phyloP scores from a whole-genome alignment of 768 basidiomycete species.

The Strobilomyces echinocephalus region DNA sequence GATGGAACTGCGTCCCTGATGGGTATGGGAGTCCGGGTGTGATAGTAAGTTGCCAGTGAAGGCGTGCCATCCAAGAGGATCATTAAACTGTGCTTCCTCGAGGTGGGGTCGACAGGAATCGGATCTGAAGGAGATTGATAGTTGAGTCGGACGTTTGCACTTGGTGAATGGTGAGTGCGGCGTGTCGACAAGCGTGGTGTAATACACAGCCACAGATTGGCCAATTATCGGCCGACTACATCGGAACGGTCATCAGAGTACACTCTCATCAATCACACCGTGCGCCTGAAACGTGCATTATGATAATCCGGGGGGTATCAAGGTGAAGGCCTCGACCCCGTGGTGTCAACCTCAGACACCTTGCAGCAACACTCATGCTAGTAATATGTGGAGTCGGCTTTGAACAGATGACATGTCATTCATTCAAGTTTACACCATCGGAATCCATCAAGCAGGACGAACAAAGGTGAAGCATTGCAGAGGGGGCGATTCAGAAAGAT shows the following conservation, averaged over 20 bases:
- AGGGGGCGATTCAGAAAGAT: slow-evolving; percentile 45
- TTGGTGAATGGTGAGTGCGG: no score
- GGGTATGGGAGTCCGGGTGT: no score
- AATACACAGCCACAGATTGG: no score
- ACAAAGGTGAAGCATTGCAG: background rate
- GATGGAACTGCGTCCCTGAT: background rate
- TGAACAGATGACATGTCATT: background rate
- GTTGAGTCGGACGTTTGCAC: no score
- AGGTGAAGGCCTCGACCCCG: background rate
- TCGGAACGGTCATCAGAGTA: no score
- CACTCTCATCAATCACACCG: background rate
- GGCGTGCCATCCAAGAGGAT: no score
- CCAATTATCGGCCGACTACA: no score
- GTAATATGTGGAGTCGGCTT: background rate
- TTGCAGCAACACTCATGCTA: background rate
- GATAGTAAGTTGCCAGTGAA: no score
- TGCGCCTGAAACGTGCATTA: background rate
- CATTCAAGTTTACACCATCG: background rate
- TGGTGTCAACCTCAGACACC: background rate
- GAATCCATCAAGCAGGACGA: slow-evolving; percentile 4
- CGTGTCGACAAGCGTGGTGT: no score
- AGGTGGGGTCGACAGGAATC: no score
- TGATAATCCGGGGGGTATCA: background rate
- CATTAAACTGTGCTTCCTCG: no score
- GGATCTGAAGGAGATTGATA: no score